phyloP scores from a whole-genome alignment of 352 stramenopile species.

The Pythium coloratum region DNA sequence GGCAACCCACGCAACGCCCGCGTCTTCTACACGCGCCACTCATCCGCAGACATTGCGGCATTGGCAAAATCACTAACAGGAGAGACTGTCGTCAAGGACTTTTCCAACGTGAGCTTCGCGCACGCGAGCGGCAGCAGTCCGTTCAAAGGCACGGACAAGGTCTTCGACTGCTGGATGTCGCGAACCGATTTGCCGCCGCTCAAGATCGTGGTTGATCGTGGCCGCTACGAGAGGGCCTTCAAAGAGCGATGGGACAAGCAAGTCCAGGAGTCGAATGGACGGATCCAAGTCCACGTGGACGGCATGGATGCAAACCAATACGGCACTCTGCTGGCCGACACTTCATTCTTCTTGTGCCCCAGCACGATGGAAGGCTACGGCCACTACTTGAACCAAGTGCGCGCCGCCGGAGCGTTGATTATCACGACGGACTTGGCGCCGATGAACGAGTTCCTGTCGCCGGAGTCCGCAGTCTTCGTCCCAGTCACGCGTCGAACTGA shows the following conservation, averaged over 20 bases:
- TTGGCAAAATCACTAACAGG: not conserved
- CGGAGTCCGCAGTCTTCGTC: not conserved
- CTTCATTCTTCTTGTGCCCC: constrained; percentile 49
- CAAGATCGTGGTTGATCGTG: not conserved
- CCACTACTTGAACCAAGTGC: constrained; percentile 61
- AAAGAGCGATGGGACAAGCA: not conserved
- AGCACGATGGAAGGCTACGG: constrained; percentile 53
- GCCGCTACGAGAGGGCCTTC: not conserved
- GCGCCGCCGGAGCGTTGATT: constrained; percentile 38
- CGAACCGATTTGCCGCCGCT: not conserved
- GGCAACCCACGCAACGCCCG: not conserved
- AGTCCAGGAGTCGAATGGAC: not conserved
- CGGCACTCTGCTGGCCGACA: not conserved
- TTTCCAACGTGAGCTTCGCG: not conserved
- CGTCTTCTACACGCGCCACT: not conserved
- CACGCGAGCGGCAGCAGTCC: not conserved
- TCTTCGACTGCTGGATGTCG: not conserved
- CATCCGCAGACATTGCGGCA: not conserved
- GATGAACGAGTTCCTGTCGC: constrained; percentile 42
- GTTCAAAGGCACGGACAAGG: not conserved
- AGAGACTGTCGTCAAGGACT: not conserved
- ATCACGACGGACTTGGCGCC: constrained; percentile 42
- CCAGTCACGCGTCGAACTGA: not conserved
- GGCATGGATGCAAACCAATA: not conserved
- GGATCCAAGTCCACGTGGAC: not conserved